These are phyloP conservation scores for Gelatoporia subvermispora DNA, from an alignment of 768 basidiomycete species.

Conservation along the genomic window DNA sequence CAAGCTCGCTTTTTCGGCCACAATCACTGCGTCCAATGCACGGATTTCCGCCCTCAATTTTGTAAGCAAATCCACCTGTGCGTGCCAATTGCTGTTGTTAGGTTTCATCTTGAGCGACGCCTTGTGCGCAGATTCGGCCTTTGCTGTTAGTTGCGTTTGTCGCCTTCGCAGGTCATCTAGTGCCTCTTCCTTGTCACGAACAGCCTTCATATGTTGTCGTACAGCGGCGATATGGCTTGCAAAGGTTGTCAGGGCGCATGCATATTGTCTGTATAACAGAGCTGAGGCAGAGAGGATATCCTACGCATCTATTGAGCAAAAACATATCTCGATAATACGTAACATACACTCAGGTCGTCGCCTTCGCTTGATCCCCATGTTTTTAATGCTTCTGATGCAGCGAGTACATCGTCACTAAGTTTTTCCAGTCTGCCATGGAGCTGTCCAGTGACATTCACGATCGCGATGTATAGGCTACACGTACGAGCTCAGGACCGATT, in stretches of 20 bases:
- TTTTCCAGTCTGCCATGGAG: slow-evolving; percentile 40
- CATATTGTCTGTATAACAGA: slow-evolving; percentile 60
- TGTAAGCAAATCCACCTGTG: slow-evolving; percentile 71
- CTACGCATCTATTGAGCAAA: slow-evolving; percentile 33
- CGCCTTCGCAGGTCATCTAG: slow-evolving; percentile 73
- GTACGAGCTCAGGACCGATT: slow-evolving; percentile 71
- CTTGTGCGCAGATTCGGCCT: slow-evolving; percentile 83
- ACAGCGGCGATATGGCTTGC: slow-evolving; percentile 66
- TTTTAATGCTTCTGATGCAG: slow-evolving; percentile 68
- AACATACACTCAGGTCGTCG: slow-evolving; percentile 65
- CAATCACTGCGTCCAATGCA: slow-evolving; percentile 73
- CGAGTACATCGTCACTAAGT: slow-evolving; percentile 58
- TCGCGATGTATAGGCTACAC: slow-evolving; percentile 19
- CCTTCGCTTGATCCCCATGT: slow-evolving; percentile 77
- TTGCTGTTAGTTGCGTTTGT: slow-evolving; percentile 56
- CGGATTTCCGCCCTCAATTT: slow-evolving; percentile 73
- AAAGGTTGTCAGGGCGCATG: slow-evolving; percentile 62
- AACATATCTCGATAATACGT: too few species aligned
- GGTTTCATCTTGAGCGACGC: slow-evolving; percentile 87
- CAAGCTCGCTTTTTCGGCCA: slow-evolving; percentile 73
- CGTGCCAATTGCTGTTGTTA: slow-evolving; percentile 76
- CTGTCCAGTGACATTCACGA: slow-evolving; percentile 1
- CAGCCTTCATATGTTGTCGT: slow-evolving; percentile 69
- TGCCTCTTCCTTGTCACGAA: slow-evolving; percentile 79
- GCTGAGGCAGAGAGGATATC: slow-evolving; percentile 75